Percentiles rank a stretch among this genome's conserved stretches.
Evolutionary conservation across 371 early-diverging fungal species (phyloP).

Genomic region (Phascolomyces articulosus): DNA sequence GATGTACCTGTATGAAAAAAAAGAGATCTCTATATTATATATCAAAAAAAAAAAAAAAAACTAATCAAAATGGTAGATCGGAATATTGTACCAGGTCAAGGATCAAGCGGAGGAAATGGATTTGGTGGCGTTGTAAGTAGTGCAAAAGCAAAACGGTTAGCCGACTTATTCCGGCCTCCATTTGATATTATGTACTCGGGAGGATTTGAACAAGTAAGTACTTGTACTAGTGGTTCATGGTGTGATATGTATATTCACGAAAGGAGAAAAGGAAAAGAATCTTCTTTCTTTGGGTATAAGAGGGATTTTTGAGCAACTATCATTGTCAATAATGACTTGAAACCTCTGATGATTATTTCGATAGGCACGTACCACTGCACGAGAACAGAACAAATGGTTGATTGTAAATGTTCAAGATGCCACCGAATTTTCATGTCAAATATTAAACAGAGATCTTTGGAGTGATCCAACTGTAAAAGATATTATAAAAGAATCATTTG

Average conservation of each 20-base stretch:
- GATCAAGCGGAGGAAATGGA: not conserved
- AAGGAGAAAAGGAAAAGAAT: too few species aligned
- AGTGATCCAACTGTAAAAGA: slow-evolving; percentile 77
- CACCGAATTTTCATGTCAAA: slow-evolving; percentile 85
- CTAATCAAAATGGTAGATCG: not conserved
- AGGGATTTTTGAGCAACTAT: too few species aligned
- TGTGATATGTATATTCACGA: too few species aligned
- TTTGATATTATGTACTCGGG: slow-evolving; percentile 85
- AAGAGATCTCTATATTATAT: not conserved
- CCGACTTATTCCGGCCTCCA: slow-evolving; percentile 86
- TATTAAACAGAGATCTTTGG: slow-evolving; percentile 94
- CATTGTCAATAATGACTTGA: not conserved
- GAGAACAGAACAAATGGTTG: slow-evolving; percentile 75
- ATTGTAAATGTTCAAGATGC: slow-evolving; percentile 88
- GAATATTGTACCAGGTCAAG: not conserved
- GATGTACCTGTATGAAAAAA: slow-evolving; percentile 1
- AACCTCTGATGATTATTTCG: not conserved
- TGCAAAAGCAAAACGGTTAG: slow-evolving; percentile 57
- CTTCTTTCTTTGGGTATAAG: too few species aligned
- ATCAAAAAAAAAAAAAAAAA: not conserved
- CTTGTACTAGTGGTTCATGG: too few species aligned
- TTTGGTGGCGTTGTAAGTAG: slow-evolving; percentile 9
- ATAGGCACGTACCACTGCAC: slow-evolving; percentile 75
- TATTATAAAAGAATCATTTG: slow-evolving; percentile 75
- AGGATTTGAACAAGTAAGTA: slow-evolving; percentile 67